These are phyloP conservation scores for Oleoguttula mirabilis DNA, from an alignment of 495 filamentous ascomycete species.

Conservation along the genomic window DNA sequence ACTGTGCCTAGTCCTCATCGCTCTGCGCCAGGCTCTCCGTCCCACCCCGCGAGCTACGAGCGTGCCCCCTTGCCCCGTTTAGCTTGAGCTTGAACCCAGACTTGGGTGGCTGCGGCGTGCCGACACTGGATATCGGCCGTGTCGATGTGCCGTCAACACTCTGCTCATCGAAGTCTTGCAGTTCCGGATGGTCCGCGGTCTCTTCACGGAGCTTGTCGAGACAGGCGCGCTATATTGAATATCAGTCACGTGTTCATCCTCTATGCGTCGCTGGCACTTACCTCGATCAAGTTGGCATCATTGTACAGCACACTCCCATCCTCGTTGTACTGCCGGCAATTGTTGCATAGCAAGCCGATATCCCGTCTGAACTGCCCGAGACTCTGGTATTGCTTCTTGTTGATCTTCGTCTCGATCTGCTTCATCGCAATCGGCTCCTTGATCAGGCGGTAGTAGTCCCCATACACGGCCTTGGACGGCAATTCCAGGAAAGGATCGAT, in stretches of 20 bases:
- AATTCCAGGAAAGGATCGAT: slow-evolving; percentile 91
- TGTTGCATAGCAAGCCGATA: slow-evolving; percentile 70
- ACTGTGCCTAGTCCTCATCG: slow-evolving; percentile 17
- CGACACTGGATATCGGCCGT: slow-evolving; percentile 51
- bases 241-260: neutral
- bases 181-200: slow-evolving; percentile 57
- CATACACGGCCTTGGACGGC: slow-evolving; percentile 73
- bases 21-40: slow-evolving; percentile 15
- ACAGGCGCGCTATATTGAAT: slow-evolving; percentile 36
- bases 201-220: slow-evolving; percentile 55
- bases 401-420: slow-evolving; percentile 83
- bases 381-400: slow-evolving; percentile 78
- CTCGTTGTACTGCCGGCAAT: slow-evolving; percentile 92
- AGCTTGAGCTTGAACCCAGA: slow-evolving; percentile 22
- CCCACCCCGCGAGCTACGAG: slow-evolving; percentile 6
- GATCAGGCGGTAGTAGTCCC: slow-evolving; percentile 91
- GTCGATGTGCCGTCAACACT: slow-evolving; percentile 50
- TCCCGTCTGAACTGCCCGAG: slow-evolving; percentile 71
- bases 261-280: slow-evolving; percentile 34
- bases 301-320: slow-evolving; percentile 80
- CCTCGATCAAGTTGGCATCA: slow-evolving; percentile 89
- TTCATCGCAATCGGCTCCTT: slow-evolving; percentile 86
- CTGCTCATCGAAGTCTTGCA: slow-evolving; percentile 56
- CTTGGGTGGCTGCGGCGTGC: slow-evolving; percentile 44
- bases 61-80: slow-evolving; percentile 12